Evolutionary conservation across 1,284 basidiomycete species (phyloP), one percentile per base, ranked within the genome.

Genomic region (Cutaneotrichosporon spelunceum): DNA sequence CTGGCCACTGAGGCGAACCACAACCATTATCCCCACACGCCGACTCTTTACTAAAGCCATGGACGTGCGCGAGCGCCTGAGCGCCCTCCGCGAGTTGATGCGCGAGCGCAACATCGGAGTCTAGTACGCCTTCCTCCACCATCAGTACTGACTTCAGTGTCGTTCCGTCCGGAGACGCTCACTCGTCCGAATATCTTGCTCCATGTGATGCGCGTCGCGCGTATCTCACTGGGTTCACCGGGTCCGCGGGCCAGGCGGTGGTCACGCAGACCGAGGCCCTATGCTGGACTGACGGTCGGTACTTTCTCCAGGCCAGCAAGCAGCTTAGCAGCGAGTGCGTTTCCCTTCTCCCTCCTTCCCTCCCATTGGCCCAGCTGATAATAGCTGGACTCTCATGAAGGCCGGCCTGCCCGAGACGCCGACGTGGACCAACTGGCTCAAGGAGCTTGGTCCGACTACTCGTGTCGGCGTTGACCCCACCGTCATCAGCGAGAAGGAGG

Each of bases 351-450:
- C 30, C 8, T 9, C 13, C 30, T 33, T 33, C 13, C n/a, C n/a
- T n/a, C n/a, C n/a, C n/a, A n/a, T n/a, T n/a, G 19, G 7, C 11
- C 45, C 45, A 19, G 61, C 56, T 53, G 27, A 61, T 44, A 7
- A 4, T 56, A 93, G 94, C 66, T 98, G 94, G 94, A 89, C 84
- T 2, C 80, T 98, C 71, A 93, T 95, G 90, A 95, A 91, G 76
- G 86, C 90, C 70, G 94, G 93, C 6, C 74, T 91, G 30, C 85
- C 75, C 84, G 91, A 90, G 68, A 88, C 95, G 4, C 93, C 91
- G 2, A 90, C 90, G 3, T 96, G 95, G 94, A 86, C 89, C 67
- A 87, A 90, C 21, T 94, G 90, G 79, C 76, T 95, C 26, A 83
- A 83, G 58, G 85, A 88, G 54, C 78, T 92, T 13, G 82, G 83